Base-by-base conservation (phyloP, 1,284 basidiomycete genomes). In the Sporisorium exsertum region DNA sequence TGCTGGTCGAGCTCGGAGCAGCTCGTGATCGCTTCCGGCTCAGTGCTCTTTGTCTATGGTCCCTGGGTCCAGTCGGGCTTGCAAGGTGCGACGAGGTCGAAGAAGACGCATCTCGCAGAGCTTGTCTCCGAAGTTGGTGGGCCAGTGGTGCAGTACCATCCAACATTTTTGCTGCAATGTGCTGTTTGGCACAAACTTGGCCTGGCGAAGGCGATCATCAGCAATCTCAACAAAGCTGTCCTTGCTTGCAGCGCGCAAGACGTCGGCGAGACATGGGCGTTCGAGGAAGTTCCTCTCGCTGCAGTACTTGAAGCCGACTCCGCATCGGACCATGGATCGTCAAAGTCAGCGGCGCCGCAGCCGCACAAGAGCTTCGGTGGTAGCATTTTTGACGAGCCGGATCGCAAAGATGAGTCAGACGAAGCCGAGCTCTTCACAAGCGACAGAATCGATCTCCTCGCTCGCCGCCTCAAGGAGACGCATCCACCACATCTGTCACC, bases 401-500 rank as follows among this genome's bases (percentile, higher is more conserved):
- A 24, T 13, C 18, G 47, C 7, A 33, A 35, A 5, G 49, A 53
- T 16, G 46, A 35, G 13, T 16, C 56, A 18, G 47, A 35, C 13
- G 47, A 59, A 2, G 52, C 40, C 0, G 65, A 67, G 7, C 52
- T 32, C 16, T 63, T 72, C 37, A 27, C 66, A 9, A 46, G 18
- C 24, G 64, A 59, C 20, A 32, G 47, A 20, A 59, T 64, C 18
- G 64, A 65, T 27, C 35, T 52, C 12, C 62, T 70, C 6, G 35
- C 58, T 9, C 40, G 16, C 6, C 87, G 87, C 6, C 87, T 97
- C 7, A 91, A 93, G 79, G 87, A 87, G 7, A 81, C 88, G 9
- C 89, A 91, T 8, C 85, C 93, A 9, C 90, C 92, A 0, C 90
- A 92, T 72, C 87, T 97, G 16, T 91, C 91, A 0, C 87, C 88